Base-by-base conservation (phyloP, 805 yeast species). In the Schwanniomyces yamadae region DNA sequence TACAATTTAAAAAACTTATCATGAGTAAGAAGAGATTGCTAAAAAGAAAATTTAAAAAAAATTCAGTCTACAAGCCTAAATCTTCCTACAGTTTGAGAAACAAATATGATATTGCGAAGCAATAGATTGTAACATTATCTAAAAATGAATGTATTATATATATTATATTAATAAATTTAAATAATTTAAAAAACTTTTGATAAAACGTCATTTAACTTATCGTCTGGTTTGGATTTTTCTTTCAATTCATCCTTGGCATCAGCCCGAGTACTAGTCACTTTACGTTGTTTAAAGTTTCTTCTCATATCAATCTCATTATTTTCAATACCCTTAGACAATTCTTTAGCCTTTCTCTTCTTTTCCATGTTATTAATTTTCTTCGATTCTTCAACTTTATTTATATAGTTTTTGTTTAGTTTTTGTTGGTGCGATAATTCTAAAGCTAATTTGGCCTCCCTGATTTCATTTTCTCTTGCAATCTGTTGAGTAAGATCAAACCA, bases 401-500 rank as follows among this genome's bases (percentile, higher is more conserved):
- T 77, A 55, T 82, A 93, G 12, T 82, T 77, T 61, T 88, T 87
- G 66, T 90, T 90, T 58, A 91, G 73, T 49, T 86, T 84, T 37
- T 81, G 84, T 26, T 95, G 95, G 59, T 88, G 96, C 1, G 95
- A 76, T 23, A 93, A 77, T 59, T 93, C 98, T 41, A 95, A 77
- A 44, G 89, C 82, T 53, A 91, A 69, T 63, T 86, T 89, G 34
- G 91, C 79, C 52, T 89, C 95, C 59, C 96, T 80, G 28, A 82
- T 73, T 59, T 90, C 96, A 45, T 84, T 82, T 63, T 93, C 98
- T 51, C 78, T 78, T 2, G 96, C 89, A 45, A 91, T 85, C 56
- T 91, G 96, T 56, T 84, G 95, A 3, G 97, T 90, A 55, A 93
- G 70, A 53, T 93, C 95, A 37, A 83, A 73, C 99, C 99, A 93